Base-by-base conservation (phyloP, 2,329 filamentous ascomycete species). In the Diaporthe capsici region DNA sequence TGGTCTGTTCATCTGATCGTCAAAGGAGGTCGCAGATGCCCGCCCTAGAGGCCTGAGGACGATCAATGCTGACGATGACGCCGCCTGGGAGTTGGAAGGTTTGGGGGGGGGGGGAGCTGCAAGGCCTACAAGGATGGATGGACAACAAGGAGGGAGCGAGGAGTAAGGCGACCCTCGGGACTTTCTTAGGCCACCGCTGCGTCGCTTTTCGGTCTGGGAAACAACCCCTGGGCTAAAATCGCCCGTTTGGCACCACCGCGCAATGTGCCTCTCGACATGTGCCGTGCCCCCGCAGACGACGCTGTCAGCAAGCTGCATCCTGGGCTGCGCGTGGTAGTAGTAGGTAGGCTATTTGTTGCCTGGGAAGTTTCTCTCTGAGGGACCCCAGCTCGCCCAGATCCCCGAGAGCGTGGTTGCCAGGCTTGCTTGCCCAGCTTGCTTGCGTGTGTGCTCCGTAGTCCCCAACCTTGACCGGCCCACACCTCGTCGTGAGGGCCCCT, bases 1-100 rank as follows among this genome's bases (percentile, higher is more conserved):
- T 68, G 47, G 47, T 39, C 63, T 53, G 63, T 68, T 68, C 47
- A 70, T 13, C 65, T 70, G 65, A 55, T 70, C 49, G 47, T 49
- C 65, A 51, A 10, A 39, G 47, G 65, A 53, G 63, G 63, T 22
- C 65, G 44, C 44, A 37, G 28, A 67, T 67, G 61, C 61, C 61
- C 61, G 61, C 42, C 61, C 61, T 67, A 28, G 17, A 34, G 61
- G 39, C 44, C 44, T 51, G 22, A 3, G 6, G 31, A 39, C 63
- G 49, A 70, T 70, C 65, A 55, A 39, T 17, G 65, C 31, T 70
- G 47, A 28, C 49, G 2, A 70, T 55, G 65, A 49, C 65, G 65
- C 65, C 47, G 55, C 63, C 28, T 25, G 47, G 44, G 63, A 68
- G 34, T n/a, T 39, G 20, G 6, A 9, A 39, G 31, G 28, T 49